Percentiles rank a stretch among this genome's conserved stretches.
Conservation (phyloP, 495 filamentous ascomycete species). For the Lophiostoma macrostomum region DNA sequence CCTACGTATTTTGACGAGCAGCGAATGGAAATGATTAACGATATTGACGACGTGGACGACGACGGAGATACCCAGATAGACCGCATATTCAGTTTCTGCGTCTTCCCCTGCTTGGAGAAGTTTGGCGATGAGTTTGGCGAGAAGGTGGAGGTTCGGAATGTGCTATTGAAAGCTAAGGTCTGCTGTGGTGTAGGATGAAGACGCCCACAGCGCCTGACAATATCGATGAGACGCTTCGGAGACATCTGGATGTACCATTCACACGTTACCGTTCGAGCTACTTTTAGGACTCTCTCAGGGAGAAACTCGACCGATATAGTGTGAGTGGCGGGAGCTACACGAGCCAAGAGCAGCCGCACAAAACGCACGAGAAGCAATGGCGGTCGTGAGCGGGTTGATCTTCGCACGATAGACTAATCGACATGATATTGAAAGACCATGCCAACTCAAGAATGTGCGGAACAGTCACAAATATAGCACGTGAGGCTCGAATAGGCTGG, state of each 20-base stretch:
- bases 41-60: conserved; percentile 24
- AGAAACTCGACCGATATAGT: conserved; percentile 15
- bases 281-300: not conserved
- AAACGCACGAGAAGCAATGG: conserved; percentile 35
- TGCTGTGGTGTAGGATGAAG: conserved; percentile 23
- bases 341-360: conserved; percentile 29
- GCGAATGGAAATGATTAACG: conserved; percentile 28
- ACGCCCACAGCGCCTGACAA: not conserved
- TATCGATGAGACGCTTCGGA: not conserved
- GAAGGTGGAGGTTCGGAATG: conserved; percentile 30
- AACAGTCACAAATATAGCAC: not conserved
- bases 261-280: conserved; percentile 11
- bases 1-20: conserved; percentile 11
- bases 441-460: conserved; percentile 94
- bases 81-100: conserved; percentile 28
- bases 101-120: conserved; percentile 38
- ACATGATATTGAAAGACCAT: conserved; percentile 69
- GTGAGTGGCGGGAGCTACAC: conserved; percentile 9
- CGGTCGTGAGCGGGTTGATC: conserved; percentile 52
- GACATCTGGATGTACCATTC: conserved; percentile 8
- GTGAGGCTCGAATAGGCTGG: not conserved
- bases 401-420: conserved; percentile 94
- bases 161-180: conserved; percentile 38
- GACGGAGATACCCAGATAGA: conserved; percentile 22
- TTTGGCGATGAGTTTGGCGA: conserved; percentile 37